Conservation (phyloP, 495 filamentous ascomycete genomes). For the Neurospora sp. region DNA sequence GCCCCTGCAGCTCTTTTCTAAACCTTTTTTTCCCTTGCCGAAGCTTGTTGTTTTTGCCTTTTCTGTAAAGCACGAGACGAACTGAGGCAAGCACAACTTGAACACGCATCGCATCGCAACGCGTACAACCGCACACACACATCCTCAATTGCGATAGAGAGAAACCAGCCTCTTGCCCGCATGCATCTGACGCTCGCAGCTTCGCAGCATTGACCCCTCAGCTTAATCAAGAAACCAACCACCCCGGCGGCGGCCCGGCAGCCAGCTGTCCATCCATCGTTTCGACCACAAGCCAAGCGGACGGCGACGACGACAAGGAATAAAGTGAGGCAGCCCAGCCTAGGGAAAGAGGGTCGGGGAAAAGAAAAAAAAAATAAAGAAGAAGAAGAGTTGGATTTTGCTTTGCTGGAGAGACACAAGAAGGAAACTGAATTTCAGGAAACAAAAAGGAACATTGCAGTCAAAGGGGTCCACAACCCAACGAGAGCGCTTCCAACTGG, state of each 20-base stretch:
- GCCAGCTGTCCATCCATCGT: not conserved
- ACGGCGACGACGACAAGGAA: not conserved
- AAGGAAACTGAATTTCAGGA: not conserved
- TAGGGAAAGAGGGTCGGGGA: not conserved
- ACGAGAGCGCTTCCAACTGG: not conserved
- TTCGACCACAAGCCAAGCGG: not conserved
- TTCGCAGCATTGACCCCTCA: not conserved
- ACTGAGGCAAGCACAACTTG: not conserved
- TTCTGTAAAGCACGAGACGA: not conserved
- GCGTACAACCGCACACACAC: not conserved
- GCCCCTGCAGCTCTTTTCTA: not conserved
- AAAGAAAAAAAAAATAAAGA: not conserved
- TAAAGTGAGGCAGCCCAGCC: not conserved
- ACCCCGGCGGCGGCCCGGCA: not conserved
- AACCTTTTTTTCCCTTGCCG: not conserved
- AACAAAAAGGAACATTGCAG: not conserved
- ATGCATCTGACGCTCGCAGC: not conserved
- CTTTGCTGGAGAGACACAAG: not conserved
- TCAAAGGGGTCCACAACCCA: not conserved
- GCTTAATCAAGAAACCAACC: not conserved
- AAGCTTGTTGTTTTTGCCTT: not conserved
- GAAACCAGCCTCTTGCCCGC: not conserved
- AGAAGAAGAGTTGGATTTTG: not conserved
- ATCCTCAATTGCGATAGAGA: not conserved
- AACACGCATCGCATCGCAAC: not conserved